phyloP scores from a whole-genome alignment of 179 eudicot species.

The Beta macrorhiza region DNA sequence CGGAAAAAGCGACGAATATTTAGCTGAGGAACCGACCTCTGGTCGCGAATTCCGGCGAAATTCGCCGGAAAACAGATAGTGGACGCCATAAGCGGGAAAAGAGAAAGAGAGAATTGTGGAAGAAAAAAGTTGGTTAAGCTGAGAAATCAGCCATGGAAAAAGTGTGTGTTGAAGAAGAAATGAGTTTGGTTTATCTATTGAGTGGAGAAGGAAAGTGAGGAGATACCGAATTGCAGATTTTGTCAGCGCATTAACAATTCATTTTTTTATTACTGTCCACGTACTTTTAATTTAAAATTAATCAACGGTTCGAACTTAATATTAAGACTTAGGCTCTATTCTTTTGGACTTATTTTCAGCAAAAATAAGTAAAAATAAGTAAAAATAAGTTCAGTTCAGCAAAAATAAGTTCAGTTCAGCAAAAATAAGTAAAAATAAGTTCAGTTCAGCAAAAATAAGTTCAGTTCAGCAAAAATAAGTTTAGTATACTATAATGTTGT shows the following conservation, averaged over 20 bases:
- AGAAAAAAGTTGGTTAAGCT: neutral
- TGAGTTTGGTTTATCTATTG: constrained; percentile 1
- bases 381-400: no score
- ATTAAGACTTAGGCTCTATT: no score
- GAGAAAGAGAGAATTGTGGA: neutral
- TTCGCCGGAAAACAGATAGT: constrained; percentile 57
- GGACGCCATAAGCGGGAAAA: constrained; percentile 28
- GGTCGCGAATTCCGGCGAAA: constrained; percentile 35
- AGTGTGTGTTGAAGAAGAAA: neutral
- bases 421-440: no score
- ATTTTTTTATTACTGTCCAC: no score
- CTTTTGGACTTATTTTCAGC: no score
- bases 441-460: no score
- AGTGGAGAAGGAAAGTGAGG: neutral
- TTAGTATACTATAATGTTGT: no score
- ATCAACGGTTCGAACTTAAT: no score
- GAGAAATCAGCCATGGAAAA: neutral
- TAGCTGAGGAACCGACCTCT: constrained; percentile 20
- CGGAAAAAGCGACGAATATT: constrained; percentile 31
- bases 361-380: no score
- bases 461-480: no score
- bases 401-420: no score
- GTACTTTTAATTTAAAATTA: no score
- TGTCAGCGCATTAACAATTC: neutral
- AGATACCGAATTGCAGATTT: constrained; percentile 13